Evolutionary conservation across 1,284 basidiomycete genomes (phyloP).

Genomic region (Meira nashicola): DNA sequence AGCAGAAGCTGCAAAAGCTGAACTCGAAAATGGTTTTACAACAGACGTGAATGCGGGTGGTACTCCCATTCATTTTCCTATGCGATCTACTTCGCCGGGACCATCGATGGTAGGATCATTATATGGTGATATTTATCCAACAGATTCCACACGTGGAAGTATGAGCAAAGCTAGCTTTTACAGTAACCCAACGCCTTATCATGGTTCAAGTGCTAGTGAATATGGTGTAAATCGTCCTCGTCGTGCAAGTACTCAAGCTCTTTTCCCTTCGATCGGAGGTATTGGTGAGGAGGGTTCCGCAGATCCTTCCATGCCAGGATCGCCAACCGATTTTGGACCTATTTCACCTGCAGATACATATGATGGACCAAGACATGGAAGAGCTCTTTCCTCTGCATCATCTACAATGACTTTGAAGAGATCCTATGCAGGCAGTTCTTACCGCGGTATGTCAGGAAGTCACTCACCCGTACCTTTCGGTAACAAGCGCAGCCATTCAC

Average conservation of each 20-base stretch:
- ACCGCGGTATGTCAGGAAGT: neutral
- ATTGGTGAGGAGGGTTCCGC: neutral
- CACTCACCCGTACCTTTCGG: neutral
- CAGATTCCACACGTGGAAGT: conserved; percentile 10
- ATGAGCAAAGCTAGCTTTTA: conserved; percentile 11
- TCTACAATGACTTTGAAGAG: conserved; percentile 37
- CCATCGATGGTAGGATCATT: conserved; percentile 6
- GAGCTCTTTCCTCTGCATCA: conserved; percentile 23
- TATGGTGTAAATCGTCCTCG: neutral
- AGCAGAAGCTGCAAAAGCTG: conserved; percentile 13
- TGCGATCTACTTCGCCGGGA: conserved; percentile 20
- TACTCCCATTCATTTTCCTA: conserved; percentile 30
- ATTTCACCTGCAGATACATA: conserved; percentile 17
- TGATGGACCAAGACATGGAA: conserved; percentile 16
- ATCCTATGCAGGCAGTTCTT: conserved; percentile 19
- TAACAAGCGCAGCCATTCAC: neutral
- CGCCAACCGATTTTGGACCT: conserved; percentile 2
- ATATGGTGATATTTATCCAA: conserved; percentile 11
- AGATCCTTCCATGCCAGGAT: conserved; percentile 6
- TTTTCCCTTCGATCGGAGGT: neutral
- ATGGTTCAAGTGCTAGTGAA: neutral
- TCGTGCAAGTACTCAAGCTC: conserved; percentile 4
- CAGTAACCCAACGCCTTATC: neutral
- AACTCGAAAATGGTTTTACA: conserved; percentile 11
- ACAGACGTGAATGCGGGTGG: conserved; percentile 18